phyloP scores from a whole-genome alignment of 495 filamentous ascomycete species.

The Clohesyomyces aquaticus region DNA sequence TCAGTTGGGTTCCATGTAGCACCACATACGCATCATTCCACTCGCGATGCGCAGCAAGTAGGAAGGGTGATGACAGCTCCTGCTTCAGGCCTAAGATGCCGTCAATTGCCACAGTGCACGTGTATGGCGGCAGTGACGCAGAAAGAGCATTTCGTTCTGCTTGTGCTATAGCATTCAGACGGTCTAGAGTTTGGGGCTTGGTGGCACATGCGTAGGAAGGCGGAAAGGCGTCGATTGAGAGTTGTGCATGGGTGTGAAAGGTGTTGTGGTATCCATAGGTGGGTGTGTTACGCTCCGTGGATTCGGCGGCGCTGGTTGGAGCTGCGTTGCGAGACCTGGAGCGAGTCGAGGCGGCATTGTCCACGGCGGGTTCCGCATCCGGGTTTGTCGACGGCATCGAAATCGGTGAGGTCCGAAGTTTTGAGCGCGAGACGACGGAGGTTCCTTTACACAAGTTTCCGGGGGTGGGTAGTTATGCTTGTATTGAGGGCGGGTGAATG shows the following conservation, averaged over 20 bases:
- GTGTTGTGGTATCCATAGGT: constrained; percentile 43
- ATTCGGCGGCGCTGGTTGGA: background rate
- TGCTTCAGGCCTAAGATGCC: constrained; percentile 59
- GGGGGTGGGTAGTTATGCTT: too few relatives aligned
- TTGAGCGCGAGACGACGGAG: too few relatives aligned
- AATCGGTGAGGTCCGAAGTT: too few relatives aligned
- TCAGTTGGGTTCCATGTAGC: constrained; percentile 64
- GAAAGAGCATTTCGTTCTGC: constrained; percentile 7
- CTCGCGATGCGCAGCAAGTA: constrained; percentile 54
- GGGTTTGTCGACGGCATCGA: background rate
- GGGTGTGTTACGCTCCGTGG: constrained; percentile 18
- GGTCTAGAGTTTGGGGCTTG: constrained; percentile 14
- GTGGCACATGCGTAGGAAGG: constrained; percentile 33
- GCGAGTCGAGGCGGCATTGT: constrained; percentile 5
- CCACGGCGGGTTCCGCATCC: constrained; percentile 3
- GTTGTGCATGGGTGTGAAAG: constrained; percentile 37
- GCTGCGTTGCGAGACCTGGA: background rate
- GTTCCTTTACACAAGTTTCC: too few relatives aligned
- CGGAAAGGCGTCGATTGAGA: background rate
- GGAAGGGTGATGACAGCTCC: constrained; percentile 61
- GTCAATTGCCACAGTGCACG: constrained; percentile 57
- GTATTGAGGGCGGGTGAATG: background rate
- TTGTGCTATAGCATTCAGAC: constrained; percentile 21
- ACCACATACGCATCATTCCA: constrained; percentile 62
- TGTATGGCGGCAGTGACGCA: constrained; percentile 55